Evolutionary conservation across 768 basidiomycete species (phyloP).

Genomic region (Tulasnella sp.): DNA sequence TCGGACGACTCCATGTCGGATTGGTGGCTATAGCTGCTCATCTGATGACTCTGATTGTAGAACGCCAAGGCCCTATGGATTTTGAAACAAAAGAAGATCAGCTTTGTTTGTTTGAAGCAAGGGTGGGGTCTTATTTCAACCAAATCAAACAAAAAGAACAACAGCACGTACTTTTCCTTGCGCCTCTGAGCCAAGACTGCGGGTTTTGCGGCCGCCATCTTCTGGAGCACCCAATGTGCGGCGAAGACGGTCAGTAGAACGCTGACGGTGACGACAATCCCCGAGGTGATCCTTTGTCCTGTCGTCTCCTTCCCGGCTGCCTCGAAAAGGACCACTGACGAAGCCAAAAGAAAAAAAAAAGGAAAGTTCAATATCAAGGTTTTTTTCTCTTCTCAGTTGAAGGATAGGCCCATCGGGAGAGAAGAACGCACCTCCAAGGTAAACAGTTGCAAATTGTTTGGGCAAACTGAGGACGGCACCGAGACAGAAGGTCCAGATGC

Average conservation of each 20-base stretch:
- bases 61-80: constrained; percentile 2
- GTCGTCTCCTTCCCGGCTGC: constrained; percentile 27
- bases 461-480: constrained; percentile 78
- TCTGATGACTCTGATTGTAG: not conserved
- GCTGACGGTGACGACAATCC: constrained; percentile 56
- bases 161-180: constrained; percentile 4
- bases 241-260: constrained; percentile 60
- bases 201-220: constrained; percentile 37
- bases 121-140: not conserved
- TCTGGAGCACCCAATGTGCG: constrained; percentile 70
- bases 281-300: constrained; percentile 53
- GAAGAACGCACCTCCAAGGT: constrained; percentile 68
- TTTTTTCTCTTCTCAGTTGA: constrained; percentile 24
- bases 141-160: not conserved
- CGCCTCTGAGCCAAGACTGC: constrained; percentile 14
- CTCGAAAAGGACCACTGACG: constrained; percentile 24
- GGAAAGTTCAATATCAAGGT: constrained; percentile 20
- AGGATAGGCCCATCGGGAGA: no score
- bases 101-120: not conserved
- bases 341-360: not conserved
- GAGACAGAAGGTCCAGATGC: constrained; percentile 58
- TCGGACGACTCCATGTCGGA: not conserved
- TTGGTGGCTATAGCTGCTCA: not conserved
- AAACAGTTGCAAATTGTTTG: constrained; percentile 87
- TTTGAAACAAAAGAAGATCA: not conserved